A percentile compares a stretch with the other conserved stretches of the same genome.
These are phyloP conservation scores for Themeda triandra DNA, from an alignment of 176 grass and related monocot genomes.

Conservation along the genomic window DNA sequence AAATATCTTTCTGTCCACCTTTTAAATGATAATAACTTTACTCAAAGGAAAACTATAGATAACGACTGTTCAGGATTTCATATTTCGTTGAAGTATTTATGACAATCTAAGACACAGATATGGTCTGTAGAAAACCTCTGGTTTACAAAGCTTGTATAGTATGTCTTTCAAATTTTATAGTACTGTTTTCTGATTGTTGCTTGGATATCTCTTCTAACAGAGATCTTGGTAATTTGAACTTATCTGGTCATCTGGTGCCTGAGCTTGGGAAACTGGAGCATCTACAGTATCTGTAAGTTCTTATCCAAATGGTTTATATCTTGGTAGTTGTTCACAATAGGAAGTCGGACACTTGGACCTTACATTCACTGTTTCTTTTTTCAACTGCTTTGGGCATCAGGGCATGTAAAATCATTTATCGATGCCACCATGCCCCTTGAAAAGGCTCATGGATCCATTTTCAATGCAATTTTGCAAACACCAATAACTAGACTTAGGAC, in stretches of 20 bases:
- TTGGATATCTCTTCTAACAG: constrained; percentile 35
- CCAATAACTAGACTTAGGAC: not conserved
- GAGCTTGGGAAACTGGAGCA: constrained; percentile 83
- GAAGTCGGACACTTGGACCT: not conserved
- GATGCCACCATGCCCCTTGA: not conserved
- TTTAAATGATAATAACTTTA: not conserved
- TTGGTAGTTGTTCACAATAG: constrained; percentile 3
- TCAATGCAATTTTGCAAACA: not conserved
- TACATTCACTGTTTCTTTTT: not conserved
- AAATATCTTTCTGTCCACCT: not conserved
- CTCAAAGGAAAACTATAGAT: not conserved
- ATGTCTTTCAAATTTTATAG: constrained; percentile 12
- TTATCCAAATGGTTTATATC: constrained; percentile 4
- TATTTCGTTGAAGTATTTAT: not conserved
- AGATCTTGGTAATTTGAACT: constrained; percentile 86
- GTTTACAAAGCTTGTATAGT: not conserved
- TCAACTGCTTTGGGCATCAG: not conserved
- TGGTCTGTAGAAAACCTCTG: not conserved
- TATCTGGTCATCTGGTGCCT: constrained; percentile 88
- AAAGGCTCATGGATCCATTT: not conserved
- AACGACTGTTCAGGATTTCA: not conserved
- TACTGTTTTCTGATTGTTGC: constrained; percentile 30
- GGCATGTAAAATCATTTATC: not conserved
- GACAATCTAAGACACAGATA: not conserved
- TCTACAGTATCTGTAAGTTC: constrained; percentile 89